A percentile compares a stretch with the other conserved stretches of the same genome.
Conservation (phyloP, 805 yeast species). For the Wickerhamomyces silvicola region DNA sequence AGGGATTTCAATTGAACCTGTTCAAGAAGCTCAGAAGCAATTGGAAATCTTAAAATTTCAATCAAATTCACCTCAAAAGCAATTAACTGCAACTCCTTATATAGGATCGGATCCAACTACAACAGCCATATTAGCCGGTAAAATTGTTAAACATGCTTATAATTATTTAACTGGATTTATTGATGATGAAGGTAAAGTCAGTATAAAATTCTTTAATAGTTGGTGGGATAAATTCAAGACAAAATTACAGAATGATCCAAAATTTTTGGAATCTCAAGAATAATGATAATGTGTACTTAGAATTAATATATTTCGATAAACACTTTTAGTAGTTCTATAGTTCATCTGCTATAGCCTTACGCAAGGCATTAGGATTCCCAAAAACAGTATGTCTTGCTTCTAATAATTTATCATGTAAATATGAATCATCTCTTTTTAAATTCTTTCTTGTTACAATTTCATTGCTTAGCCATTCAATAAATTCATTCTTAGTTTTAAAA, state of each 20-base stretch:
- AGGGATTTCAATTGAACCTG: slow-evolving; percentile 90
- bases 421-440: slow-evolving; percentile 23
- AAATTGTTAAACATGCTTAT: slow-evolving; percentile 88
- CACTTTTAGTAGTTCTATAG: slow-evolving; percentile 21
- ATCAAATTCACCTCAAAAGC: slow-evolving; percentile 6
- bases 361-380: slow-evolving; percentile 68
- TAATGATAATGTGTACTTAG: too few relatives aligned
- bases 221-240: slow-evolving; percentile 94
- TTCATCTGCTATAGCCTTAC: slow-evolving; percentile 55
- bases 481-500: slow-evolving; percentile 28
- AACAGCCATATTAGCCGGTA: slow-evolving; percentile 68
- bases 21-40: slow-evolving; percentile 54
- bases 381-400: slow-evolving; percentile 58
- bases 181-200: slow-evolving; percentile 72
- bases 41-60: slow-evolving; percentile 31
- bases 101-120: slow-evolving; percentile 31
- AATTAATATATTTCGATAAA: neutral
- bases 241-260: slow-evolving; percentile 74
- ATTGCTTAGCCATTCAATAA: slow-evolving; percentile 57
- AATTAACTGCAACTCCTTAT: slow-evolving; percentile 14
- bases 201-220: slow-evolving; percentile 78
- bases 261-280: slow-evolving; percentile 50
- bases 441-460: slow-evolving; percentile 31
- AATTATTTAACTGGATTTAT: slow-evolving; percentile 86
- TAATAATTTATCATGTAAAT: slow-evolving; percentile 34